Percentiles rank a stretch among this genome's conserved stretches.
These are phyloP conservation scores for Anthracocystis setariae DNA, from an alignment of 1,284 basidiomycete species.

Conservation along the genomic window DNA sequence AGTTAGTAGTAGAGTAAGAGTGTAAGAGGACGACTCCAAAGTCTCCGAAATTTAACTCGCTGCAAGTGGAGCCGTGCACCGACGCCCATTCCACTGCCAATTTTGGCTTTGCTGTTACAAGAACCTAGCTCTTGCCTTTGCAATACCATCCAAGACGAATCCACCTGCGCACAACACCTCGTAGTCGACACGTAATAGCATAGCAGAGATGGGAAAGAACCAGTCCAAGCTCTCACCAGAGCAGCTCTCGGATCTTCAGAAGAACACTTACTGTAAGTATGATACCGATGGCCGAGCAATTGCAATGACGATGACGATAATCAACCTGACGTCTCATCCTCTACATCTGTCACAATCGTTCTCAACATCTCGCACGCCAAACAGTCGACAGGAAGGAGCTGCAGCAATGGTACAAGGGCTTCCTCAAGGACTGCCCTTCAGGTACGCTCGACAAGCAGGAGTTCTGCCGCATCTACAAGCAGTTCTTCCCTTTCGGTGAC, in stretches of 20 bases:
- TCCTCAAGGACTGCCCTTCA: conserved; percentile 97
- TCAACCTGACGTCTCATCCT: conserved; percentile 17
- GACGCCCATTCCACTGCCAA: background rate
- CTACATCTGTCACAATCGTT: background rate
- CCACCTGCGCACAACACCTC: background rate
- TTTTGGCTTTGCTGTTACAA: background rate
- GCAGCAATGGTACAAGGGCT: conserved; percentile 99
- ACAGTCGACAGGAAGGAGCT: conserved; percentile 99
- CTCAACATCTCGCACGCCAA: background rate
- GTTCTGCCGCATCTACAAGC: conserved; percentile 98
- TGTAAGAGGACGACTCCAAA: too few species aligned
- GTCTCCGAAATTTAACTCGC: too few species aligned
- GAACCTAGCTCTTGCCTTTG: background rate
- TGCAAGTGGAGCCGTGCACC: too few species aligned
- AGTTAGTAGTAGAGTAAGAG: too few species aligned
- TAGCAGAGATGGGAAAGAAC: conserved; percentile 81
- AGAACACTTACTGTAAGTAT: conserved; percentile 93
- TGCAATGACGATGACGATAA: background rate
- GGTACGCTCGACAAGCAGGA: conserved; percentile 95
- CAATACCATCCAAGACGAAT: conserved; percentile 13
- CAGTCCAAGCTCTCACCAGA: conserved; percentile 96
- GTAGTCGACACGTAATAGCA: conserved; percentile 3
- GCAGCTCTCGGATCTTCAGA: conserved; percentile 93
- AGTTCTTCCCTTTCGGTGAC: conserved; percentile 98
- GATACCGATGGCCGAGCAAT: background rate